Evolutionary conservation across 2,329 filamentous ascomycete species (phyloP), one percentile per base, ranked within the genome.

Genomic region (Neofusicoccum sp.): DNA sequence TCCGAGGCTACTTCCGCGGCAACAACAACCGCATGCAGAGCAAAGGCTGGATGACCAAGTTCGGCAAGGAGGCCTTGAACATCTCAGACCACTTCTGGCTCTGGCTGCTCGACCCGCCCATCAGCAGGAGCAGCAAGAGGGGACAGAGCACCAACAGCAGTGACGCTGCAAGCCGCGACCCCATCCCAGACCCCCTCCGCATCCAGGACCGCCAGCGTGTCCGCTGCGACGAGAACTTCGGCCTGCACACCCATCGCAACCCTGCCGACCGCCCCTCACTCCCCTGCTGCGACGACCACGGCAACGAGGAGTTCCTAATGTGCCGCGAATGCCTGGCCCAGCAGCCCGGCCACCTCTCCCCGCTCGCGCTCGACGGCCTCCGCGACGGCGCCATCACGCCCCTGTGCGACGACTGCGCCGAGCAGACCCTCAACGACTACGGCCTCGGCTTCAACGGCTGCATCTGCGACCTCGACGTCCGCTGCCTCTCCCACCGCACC

Each of bases 141-240:
- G 9, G 30, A 6, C 3, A 33, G n/a, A n/a, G 6, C n/a, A 16
- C 9, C 14, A 31, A 31, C 8, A 11, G 24, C 14, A 16, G 31
- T 2, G 34, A 40, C n/a, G 24, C 24, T 8, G 2, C 16, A 8
- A 14, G 24, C 3, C 34, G 6, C 26, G 14, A 12, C 6, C 26
- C 20, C 14, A 2, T 31, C 4, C 14, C 36, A 6, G 28, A 51
- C n/a, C 47, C 47, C 2, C 20, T 51, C 4, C 11, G 12, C 34
- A 54, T 54, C 9, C 7, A 16, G 6, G 34, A 31, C 3, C 49
- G 49, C 24, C 49, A 54, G 49, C 5, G 8, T 8, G 14, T 54
- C 14, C 49, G 49, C 26, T 54, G 49, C 36, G 49, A 54, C 9
- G 49, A 54, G 26, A 41, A 28, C 49, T 54, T 54, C 9, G 49